Evolutionary conservation across 176 grass and related monocot genomes (phyloP).

Genomic region (Phoenix roebelenii): DNA sequence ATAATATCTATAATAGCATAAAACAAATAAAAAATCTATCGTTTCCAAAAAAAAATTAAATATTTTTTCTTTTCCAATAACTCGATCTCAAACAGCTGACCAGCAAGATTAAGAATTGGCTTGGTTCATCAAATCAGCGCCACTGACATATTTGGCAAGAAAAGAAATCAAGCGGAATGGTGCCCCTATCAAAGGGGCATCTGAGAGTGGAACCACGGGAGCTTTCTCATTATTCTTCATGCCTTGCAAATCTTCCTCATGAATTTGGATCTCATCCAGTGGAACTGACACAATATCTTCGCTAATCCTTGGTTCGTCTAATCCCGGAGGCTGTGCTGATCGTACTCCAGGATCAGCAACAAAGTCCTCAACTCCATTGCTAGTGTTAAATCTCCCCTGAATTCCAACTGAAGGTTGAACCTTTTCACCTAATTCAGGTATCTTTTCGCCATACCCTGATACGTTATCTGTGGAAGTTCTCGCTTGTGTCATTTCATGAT

Average conservation of each 20-base stretch:
- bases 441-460: conserved; percentile 22
- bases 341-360: conserved; percentile 27
- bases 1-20: too few species aligned
- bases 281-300: conserved; percentile 51
- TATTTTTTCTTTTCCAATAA: too few species aligned
- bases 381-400: conserved; percentile 8
- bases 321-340: conserved; percentile 24
- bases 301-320: conserved; percentile 32
- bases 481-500: conserved; percentile 15
- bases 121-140: conserved; percentile 71
- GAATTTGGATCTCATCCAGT: conserved; percentile 67
- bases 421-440: too few species aligned
- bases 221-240: conserved; percentile 20
- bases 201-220: conserved; percentile 43
- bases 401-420: background rate
- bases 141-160: conserved; percentile 76
- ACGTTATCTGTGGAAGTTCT: conserved; percentile 22
- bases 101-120: conserved; percentile 12
- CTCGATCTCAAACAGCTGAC: conserved; percentile 14
- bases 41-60: too few species aligned
- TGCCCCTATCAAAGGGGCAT: conserved; percentile 80
- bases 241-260: conserved; percentile 29
- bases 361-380: conserved; percentile 8
- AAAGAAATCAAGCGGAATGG: conserved; percentile 92
- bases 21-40: too few species aligned